phyloP scores from a whole-genome alignment of 371 early-diverging fungal genomes.

The Mucor irregularis region DNA sequence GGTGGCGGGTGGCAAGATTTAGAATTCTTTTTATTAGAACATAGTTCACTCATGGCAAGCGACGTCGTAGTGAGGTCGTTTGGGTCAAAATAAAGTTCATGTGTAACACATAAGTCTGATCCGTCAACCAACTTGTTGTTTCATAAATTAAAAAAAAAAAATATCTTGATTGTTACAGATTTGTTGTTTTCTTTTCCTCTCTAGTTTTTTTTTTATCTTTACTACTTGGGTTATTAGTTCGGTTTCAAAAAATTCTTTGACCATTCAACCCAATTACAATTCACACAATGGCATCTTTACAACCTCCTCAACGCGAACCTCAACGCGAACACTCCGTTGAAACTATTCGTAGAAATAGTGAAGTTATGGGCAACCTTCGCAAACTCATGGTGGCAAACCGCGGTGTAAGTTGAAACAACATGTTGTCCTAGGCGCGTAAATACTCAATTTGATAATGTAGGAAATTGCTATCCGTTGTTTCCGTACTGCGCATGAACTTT shows the following conservation, averaged over 20 bases:
- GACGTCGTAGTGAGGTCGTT: constrained; percentile 28
- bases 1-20: constrained; percentile 74
- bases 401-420: constrained; percentile 45
- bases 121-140: too few species aligned
- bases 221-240: too few species aligned
- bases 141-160: too few species aligned
- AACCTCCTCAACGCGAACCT: too few species aligned
- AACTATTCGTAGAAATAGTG: constrained; percentile 55
- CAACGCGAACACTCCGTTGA: constrained; percentile 57
- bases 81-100: too few species aligned
- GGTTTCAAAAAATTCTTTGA: too few species aligned
- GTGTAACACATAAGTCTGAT: too few species aligned
- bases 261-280: too few species aligned
- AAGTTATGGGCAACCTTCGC: constrained; percentile 45
- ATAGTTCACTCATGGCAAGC: constrained; percentile 36
- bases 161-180: too few species aligned
- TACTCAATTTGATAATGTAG: constrained; percentile 16
- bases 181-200: too few species aligned
- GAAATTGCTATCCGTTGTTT: constrained; percentile 93
- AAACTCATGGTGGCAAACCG: constrained; percentile 66
- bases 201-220: too few species aligned
- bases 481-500: constrained; percentile 89
- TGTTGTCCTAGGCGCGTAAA: background rate
- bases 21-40: constrained; percentile 55
- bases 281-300: too few species aligned